Base-by-base conservation (phyloP, 805 yeast genomes). In the Kregervanrija delftensis region DNA sequence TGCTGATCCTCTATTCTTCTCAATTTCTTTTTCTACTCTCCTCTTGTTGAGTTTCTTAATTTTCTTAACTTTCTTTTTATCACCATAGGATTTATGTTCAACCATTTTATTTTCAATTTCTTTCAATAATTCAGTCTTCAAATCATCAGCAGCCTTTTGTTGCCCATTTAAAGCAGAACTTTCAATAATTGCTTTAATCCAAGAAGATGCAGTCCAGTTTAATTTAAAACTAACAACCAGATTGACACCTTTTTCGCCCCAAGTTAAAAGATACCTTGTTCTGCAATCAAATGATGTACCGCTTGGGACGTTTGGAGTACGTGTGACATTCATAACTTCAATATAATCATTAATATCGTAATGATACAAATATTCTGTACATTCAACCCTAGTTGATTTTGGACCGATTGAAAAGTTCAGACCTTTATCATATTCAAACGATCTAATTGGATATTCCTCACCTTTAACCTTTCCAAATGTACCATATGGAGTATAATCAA, bases 241-340 rank as follows among this genome's bases (percentile, higher is more conserved):
- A 40, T 70, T 66, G 4, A 96, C 83, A 17, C 67, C 60, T 55
- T 83, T 86, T 8, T 68, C 70, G 0, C 72, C 88, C 98, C 99
- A 93, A 3, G 83, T 72, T 44, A 88, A 64, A 38, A 81, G 68
- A 55, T 80, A 85, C 48, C 85, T 71, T 0, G 96, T 86, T 49
- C 79, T 73, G 1, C 89, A 89, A 31, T 75, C 71, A 61, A 93
- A 93, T 1, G 86, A 74, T 37, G 74, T 74, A 4, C 99, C 99
- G 55, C 90, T 84, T 0, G 99, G 99, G 12, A 93, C 98, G 58
- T 88, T 93, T 0, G 99, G 99, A 0, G 99, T 90, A 35, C 67
- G 69, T 0, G 91, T 79, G 2, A 76, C 69, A 36, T 81, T 78
- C 2, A 79, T 65, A 2, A 88, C 79, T 47, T 79, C 73, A 32